Base-by-base conservation (phyloP, 805 yeast genomes). In the Candida stauntonica region DNA sequence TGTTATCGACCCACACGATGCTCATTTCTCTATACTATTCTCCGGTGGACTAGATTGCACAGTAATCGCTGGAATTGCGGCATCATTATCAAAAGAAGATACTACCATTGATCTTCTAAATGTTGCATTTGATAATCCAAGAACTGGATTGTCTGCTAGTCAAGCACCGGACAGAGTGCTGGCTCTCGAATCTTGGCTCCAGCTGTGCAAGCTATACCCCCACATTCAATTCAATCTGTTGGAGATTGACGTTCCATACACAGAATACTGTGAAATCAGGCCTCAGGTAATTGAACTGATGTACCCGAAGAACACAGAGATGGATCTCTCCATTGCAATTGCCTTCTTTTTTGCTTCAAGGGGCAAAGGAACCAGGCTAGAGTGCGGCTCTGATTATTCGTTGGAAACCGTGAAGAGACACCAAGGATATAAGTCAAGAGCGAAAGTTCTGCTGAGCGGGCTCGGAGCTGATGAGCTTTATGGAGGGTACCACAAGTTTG, bases 1-100 rank as follows among this genome's bases (percentile, higher is more conserved):
- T 40, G 44, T 36, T 16, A 26, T 58, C 9, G 46, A 58, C 30
- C 57, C 62, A 11, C 15, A 31, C 12, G 49, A 50, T 17, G 57
- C 66, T 1, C 58, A 60, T 5, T 60, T 80, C 30, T 83, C 84
- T 0, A 66, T 93, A 0, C 61, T 93, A 23, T 93, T 89, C 55
- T 86, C 96, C 31, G 99, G 99, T 2, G 99, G 99, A 0, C 66
- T 93, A 4, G 99, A 93, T 55, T 93, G 99, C 58, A 81, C 97
- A 0, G 61, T 91, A 0, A 53, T 93, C 17, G 88, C 94, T 0
- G 75, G 79, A 0, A 34, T 81, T 4, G 61, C 68, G 32, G 74
- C 60, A 4, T 62, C 40, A 44, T 57, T 41, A 47, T 64, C 57
- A 15, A 39, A 39, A 37, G 29, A 50, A 41, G 54, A 60, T 26